These are phyloP conservation scores for Candida ipomoeae DNA, from an alignment of 805 yeast species.

Conservation along the genomic window DNA sequence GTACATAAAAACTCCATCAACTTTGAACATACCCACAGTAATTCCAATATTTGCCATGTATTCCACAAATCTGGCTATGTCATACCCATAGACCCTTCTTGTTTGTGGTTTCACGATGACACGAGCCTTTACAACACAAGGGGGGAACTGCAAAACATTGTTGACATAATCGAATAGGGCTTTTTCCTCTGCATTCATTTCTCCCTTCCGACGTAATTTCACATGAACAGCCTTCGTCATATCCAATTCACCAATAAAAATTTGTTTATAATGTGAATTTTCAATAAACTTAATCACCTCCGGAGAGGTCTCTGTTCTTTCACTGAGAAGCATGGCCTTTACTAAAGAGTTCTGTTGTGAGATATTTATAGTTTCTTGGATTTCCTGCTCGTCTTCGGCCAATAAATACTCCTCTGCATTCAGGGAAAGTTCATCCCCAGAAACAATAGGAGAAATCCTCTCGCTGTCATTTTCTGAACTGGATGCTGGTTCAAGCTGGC, in stretches of 20 bases:
- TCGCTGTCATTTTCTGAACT: not conserved
- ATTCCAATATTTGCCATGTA: not conserved
- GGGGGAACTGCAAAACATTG: not conserved
- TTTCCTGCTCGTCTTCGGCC: not conserved
- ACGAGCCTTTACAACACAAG: not conserved
- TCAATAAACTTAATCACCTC: not conserved
- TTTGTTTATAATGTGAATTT: not conserved
- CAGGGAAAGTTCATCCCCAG: not conserved
- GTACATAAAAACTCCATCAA: not conserved
- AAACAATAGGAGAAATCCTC: not conserved
- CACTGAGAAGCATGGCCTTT: not conserved
- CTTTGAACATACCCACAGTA: not conserved
- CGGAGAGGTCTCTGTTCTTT: not conserved
- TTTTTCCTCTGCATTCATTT: not conserved
- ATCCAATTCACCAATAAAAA: not conserved
- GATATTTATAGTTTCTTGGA: not conserved
- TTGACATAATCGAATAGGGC: not conserved
- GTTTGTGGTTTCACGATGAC: not conserved
- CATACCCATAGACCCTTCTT: conserved; percentile 4
- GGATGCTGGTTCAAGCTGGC: not conserved
- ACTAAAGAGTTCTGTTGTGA: not conserved
- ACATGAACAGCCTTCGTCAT: not conserved
- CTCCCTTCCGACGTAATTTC: not conserved
- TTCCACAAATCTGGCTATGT: not conserved
- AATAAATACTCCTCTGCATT: not conserved